Conservation (phyloP, 768 basidiomycete species). For the Nevesoporus exiguus region DNA sequence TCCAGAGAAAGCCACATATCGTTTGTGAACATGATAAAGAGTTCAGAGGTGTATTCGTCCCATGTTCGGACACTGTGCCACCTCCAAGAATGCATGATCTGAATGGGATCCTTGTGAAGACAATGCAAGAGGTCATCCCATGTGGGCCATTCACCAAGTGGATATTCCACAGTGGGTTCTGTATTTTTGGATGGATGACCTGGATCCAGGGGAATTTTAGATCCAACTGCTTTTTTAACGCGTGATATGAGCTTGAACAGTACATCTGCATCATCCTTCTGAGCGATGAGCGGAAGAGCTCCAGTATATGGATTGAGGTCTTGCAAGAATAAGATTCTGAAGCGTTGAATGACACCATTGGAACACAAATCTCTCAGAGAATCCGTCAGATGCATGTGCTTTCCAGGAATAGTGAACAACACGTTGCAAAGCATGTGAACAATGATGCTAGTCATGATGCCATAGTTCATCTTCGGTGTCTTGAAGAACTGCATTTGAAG, state of each 20-base stretch:
- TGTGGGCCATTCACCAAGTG: constrained; percentile 2
- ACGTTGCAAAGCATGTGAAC: constrained; percentile 2
- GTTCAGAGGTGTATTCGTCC: background rate
- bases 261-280: background rate
- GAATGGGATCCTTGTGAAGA: background rate
- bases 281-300: background rate
- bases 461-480: background rate
- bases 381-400: background rate
- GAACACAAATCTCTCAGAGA: constrained; percentile 2
- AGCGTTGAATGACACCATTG: constrained; percentile 1
- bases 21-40: constrained; percentile 2
- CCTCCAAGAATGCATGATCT: background rate
- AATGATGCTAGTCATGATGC: constrained; percentile 6
- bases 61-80: background rate
- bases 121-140: constrained; percentile 3
- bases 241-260: background rate
- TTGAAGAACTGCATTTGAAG: constrained; percentile 4
- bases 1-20: constrained; percentile 2
- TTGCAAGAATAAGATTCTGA: constrained; percentile 7
- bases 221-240: background rate
- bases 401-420: background rate
- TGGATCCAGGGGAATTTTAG: background rate
- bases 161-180: background rate
- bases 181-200: background rate
- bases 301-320: constrained; percentile 6